These are phyloP conservation scores for Casaregolazyma suthepensis DNA, from an alignment of 1,139 yeast species.

Conservation along the genomic window DNA sequence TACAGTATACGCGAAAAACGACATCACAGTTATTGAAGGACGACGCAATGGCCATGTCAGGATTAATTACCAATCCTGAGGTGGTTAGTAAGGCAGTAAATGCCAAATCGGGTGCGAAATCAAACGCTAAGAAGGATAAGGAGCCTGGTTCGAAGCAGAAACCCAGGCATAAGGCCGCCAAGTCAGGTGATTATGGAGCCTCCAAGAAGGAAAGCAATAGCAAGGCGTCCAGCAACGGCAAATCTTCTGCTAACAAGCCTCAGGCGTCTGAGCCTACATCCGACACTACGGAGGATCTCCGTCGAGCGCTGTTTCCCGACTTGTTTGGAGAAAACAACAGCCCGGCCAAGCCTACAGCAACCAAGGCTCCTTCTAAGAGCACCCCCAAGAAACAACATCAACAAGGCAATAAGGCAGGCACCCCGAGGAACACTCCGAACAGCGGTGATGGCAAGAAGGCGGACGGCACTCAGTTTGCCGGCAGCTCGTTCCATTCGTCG, in stretches of 20 bases:
- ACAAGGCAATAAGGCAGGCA: constrained; percentile 1
- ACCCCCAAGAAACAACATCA: constrained; percentile 10
- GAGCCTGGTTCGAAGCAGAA: constrained; percentile 1
- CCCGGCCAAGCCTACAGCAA: background rate
- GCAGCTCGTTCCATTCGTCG: constrained; percentile 38
- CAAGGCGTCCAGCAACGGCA: background rate
- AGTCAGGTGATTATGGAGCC: constrained; percentile 1
- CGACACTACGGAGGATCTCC: constrained; percentile 8
- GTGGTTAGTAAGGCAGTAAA: constrained; percentile 26
- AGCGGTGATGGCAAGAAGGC: constrained; percentile 3
- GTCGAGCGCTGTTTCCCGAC: constrained; percentile 10
- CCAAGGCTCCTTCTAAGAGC: background rate
- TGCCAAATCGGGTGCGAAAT: constrained; percentile 10
- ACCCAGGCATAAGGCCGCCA: constrained; percentile 5
- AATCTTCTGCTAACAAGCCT: background rate
- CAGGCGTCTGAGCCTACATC: constrained; percentile 3
- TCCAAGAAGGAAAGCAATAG: constrained; percentile 5
- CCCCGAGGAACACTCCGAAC: background rate
- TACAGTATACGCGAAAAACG: background rate
- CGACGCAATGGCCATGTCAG: constrained; percentile 6
- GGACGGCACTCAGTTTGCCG: constrained; percentile 29
- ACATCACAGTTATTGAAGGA: too few relatives aligned
- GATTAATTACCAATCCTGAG: constrained; percentile 27
- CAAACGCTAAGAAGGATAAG: constrained; percentile 3
- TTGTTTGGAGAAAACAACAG: background rate